A percentile compares a stretch with the other conserved stretches of the same genome.
Conservation (phyloP, 1,284 basidiomycete genomes). For the Cryptococcus sp. region DNA sequence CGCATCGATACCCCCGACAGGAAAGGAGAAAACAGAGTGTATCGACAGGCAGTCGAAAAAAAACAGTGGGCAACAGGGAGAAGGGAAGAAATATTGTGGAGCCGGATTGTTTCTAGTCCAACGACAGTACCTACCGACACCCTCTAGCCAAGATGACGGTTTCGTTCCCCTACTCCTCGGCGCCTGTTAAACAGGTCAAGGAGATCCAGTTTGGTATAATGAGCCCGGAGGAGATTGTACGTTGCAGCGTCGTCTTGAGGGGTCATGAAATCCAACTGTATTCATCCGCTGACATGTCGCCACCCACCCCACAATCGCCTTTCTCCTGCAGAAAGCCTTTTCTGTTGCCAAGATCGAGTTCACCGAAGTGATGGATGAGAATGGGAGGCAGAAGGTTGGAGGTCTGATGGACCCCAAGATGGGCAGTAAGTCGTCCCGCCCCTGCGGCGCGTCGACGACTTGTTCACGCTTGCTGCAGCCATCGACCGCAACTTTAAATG, state of each 20-base stretch:
- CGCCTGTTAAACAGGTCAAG: constrained; percentile 88
- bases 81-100: background rate
- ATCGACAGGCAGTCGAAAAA: background rate
- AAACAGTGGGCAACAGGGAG: background rate
- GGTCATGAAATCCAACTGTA: background rate
- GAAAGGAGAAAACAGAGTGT: background rate
- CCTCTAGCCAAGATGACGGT: constrained; percentile 38
- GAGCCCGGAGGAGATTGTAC: constrained; percentile 98
- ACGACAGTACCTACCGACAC: background rate
- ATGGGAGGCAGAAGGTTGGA: constrained; percentile 79
- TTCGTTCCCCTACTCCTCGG: constrained; percentile 73
- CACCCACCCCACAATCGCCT: constrained; percentile 6
- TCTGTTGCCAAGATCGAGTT: constrained; percentile 98
- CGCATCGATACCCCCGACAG: no score
- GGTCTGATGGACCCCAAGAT: constrained; percentile 97
- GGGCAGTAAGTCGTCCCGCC: constrained; percentile 60
- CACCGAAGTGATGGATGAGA: constrained; percentile 97
- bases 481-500: constrained; percentile 99
- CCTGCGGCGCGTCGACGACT: constrained; percentile 4
- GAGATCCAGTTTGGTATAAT: constrained; percentile 99
- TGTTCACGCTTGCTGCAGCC: constrained; percentile 48
- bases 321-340: constrained; percentile 75
- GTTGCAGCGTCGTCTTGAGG: constrained; percentile 45
- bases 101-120: background rate
- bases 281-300: background rate